These are phyloP conservation scores for Sutorius australiensis DNA, from an alignment of 768 basidiomycete species.

Conservation along the genomic window DNA sequence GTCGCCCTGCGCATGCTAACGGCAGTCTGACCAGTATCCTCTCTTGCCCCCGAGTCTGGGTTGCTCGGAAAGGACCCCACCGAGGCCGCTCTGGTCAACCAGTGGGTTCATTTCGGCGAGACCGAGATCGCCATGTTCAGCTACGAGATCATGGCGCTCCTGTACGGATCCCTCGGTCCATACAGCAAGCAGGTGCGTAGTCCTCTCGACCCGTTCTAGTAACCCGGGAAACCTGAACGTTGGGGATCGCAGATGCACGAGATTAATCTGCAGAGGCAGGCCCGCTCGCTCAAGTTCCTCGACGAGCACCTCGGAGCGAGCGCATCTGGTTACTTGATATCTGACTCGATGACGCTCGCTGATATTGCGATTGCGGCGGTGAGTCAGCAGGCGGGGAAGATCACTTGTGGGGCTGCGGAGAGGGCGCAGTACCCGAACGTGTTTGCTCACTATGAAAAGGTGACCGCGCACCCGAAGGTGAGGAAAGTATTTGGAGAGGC, in stretches of 20 bases:
- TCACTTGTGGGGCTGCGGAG: conserved; percentile 27
- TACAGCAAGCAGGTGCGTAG: conserved; percentile 22
- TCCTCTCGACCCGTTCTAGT: not conserved
- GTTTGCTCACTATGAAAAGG: conserved; percentile 25
- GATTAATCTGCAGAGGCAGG: conserved; percentile 15
- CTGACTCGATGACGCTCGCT: conserved; percentile 24
- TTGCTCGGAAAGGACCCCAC: conserved; percentile 21
- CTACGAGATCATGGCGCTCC: conserved; percentile 17
- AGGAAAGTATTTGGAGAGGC: conserved; percentile 17
- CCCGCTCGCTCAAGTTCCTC: conserved; percentile 23
- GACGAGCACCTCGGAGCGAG: conserved; percentile 21
- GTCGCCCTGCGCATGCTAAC: not conserved
- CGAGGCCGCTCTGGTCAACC: conserved; percentile 29
- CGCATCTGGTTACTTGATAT: conserved; percentile 22
- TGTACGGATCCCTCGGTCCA: conserved; percentile 17
- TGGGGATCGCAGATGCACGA: conserved; percentile 15
- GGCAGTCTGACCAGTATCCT: conserved; percentile 15
- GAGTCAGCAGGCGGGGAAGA: conserved; percentile 18
- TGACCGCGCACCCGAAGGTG: conserved; percentile 16
- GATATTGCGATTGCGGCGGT: conserved; percentile 24
- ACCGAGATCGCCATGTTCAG: conserved; percentile 23
- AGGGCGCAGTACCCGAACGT: conserved; percentile 24
- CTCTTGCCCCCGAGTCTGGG: conserved; percentile 24
- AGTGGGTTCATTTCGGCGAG: conserved; percentile 31
- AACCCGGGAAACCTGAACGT: not conserved